phyloP scores from a whole-genome alignment of 805 yeast species.

The Wickerhamomyces hampshirensis region DNA sequence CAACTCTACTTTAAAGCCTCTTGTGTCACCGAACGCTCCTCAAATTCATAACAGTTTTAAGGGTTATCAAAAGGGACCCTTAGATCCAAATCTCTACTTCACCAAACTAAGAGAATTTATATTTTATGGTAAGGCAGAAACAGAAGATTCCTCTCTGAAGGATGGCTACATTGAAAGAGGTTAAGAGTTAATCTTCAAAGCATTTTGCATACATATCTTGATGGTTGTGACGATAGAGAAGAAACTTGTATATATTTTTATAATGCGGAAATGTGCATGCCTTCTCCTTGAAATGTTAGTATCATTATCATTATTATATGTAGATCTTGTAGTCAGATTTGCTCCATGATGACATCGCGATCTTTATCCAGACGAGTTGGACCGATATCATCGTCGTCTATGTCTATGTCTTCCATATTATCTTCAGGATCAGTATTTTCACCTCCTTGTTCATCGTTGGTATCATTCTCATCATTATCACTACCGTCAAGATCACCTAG shows the following conservation, averaged over 20 bases:
- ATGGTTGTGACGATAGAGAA: too few relatives aligned
- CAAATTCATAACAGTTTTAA: constrained; percentile 59
- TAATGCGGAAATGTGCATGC: too few relatives aligned
- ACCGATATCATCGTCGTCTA: not conserved
- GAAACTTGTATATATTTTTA: too few relatives aligned
- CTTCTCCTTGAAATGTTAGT: too few relatives aligned
- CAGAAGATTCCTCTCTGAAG: constrained; percentile 23
- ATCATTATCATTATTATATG: too few relatives aligned
- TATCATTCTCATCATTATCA: constrained; percentile 12
- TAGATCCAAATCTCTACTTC: constrained; percentile 69
- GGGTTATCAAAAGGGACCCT: constrained; percentile 69
- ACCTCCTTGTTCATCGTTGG: constrained; percentile 12
- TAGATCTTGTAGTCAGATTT: too few relatives aligned
- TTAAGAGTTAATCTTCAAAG: too few relatives aligned
- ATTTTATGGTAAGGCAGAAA: constrained; percentile 58
- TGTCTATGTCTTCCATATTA: constrained; percentile 1
- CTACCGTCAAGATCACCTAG: constrained; percentile 15
- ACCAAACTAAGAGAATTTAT: constrained; percentile 72
- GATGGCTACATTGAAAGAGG: constrained; percentile 28
- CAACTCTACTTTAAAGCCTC: constrained; percentile 55
- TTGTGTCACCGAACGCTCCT: constrained; percentile 73
- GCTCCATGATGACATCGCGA: constrained; percentile 22
- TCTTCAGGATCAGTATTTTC: constrained; percentile 4
- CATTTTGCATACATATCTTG: too few relatives aligned
- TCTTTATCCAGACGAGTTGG: constrained; percentile 16